These are phyloP conservation scores for Ophiostoma tasmaniense DNA, from an alignment of 2,329 filamentous ascomycete genomes.

Conservation along the genomic window DNA sequence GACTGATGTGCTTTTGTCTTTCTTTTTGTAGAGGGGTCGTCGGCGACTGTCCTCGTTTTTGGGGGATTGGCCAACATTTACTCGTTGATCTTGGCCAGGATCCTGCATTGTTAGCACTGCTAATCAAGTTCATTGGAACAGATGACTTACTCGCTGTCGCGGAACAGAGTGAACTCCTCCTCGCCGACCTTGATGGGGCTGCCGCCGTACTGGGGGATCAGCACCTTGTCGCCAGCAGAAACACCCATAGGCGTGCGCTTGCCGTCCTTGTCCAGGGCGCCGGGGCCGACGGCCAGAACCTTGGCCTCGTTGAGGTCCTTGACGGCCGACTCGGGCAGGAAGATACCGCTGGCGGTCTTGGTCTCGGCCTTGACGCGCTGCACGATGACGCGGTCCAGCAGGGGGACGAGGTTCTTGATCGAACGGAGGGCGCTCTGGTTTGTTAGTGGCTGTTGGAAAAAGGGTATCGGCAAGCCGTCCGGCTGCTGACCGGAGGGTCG, in stretches of 20 bases:
- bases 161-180: conserved; percentile 91
- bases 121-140: neutral
- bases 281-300: conserved; percentile 90
- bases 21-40: neutral
- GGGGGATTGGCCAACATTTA: conserved; percentile 39
- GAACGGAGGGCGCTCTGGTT: conserved; percentile 63
- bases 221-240: conserved; percentile 73
- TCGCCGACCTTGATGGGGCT: conserved; percentile 95
- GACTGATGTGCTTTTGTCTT: conserved; percentile 1
- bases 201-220: conserved; percentile 96
- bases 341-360: conserved; percentile 95
- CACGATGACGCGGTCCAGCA: conserved; percentile 95
- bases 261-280: conserved; percentile 77
- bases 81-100: conserved; percentile 98
- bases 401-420: conserved; percentile 88
- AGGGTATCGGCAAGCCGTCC: neutral
- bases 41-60: neutral
- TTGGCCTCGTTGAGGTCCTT: conserved; percentile 98
- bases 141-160: conserved; percentile 85
- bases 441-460: neutral
- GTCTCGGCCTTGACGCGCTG: conserved; percentile 96
- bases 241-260: conserved; percentile 83
- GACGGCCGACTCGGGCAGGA: conserved; percentile 90
- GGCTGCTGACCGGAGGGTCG: neutral
- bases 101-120: conserved; percentile 42